phyloP scores from a whole-genome alignment of 179 eudicot genomes.

The Silene coronaria region DNA sequence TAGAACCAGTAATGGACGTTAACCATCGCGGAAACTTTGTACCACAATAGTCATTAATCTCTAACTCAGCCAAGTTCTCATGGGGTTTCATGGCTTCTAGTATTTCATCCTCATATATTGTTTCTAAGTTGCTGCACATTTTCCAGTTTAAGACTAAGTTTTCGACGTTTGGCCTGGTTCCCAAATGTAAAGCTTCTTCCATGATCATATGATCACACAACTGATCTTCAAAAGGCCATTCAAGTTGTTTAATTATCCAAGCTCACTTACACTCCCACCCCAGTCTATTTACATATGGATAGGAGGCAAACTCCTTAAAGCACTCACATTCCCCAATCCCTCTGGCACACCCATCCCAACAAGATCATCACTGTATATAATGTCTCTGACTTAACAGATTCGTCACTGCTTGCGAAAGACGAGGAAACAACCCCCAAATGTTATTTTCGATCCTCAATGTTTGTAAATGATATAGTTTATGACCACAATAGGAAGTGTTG shows the following conservation, averaged over 20 bases:
- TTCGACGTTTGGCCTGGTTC: constrained; percentile 17
- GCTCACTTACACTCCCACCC: constrained; percentile 19
- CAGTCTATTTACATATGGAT: constrained; percentile 11
- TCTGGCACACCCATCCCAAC: too few species aligned
- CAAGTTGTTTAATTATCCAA: constrained; percentile 21
- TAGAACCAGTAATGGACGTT: too few species aligned
- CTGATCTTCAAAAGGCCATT: constrained; percentile 10
- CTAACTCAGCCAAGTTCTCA: too few species aligned
- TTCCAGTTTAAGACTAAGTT: constrained; percentile 7
- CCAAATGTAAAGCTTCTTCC: constrained; percentile 25
- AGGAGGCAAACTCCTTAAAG: constrained; percentile 17
- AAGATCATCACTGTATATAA: too few species aligned
- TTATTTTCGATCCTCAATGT: constrained; percentile 10
- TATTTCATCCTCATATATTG: too few species aligned
- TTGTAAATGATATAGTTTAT: constrained; percentile 21
- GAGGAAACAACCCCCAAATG: too few species aligned
- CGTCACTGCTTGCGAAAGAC: background rate
- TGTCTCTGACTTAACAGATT: too few species aligned
- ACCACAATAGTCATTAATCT: too few species aligned
- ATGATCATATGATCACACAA: constrained; percentile 8
- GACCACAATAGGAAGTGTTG: too few species aligned
- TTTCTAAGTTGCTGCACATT: too few species aligned
- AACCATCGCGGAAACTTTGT: too few species aligned
- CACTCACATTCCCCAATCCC: constrained; percentile 16
- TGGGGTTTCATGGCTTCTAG: too few species aligned